These are phyloP conservation scores for Hypoxylon sp. DNA, from an alignment of 2,329 filamentous ascomycete species.

Conservation along the genomic window DNA sequence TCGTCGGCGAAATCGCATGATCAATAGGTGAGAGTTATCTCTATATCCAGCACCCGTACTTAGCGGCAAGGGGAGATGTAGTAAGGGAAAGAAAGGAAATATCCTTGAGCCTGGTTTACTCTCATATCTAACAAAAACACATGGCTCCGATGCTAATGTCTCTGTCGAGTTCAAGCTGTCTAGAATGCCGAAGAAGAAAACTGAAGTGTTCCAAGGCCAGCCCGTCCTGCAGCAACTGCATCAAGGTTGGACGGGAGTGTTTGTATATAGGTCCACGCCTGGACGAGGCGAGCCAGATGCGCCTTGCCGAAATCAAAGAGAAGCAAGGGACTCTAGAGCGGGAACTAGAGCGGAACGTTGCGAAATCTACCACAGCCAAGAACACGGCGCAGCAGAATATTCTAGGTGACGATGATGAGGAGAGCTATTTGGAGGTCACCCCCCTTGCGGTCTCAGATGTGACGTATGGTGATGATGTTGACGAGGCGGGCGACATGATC, in stretches of 20 bases:
- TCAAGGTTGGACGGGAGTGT: conserved; percentile 61
- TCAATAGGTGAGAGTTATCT: conserved; percentile 63
- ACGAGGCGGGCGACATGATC: conserved; percentile 66
- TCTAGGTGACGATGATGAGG: conserved; percentile 63
- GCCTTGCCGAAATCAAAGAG: conserved; percentile 79
- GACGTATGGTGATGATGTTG: conserved; percentile 71
- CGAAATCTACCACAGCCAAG: conserved; percentile 51
- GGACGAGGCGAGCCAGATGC: conserved; percentile 74
- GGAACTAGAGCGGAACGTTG: conserved; percentile 73
- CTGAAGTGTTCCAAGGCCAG: conserved; percentile 76
- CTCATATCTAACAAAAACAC: background rate
- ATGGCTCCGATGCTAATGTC: conserved; percentile 30
- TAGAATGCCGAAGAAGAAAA: conserved; percentile 72
- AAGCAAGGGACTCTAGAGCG: conserved; percentile 76
- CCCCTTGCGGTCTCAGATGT: conserved; percentile 70
- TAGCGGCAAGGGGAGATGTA: background rate
- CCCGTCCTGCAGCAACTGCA: conserved; percentile 74
- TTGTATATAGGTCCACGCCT: conserved; percentile 72
- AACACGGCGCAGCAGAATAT: conserved; percentile 48
- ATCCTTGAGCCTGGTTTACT: background rate
- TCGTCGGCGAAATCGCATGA: conserved; percentile 69
- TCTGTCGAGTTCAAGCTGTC: conserved; percentile 30
- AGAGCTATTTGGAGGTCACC: conserved; percentile 67
- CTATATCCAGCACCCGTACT: background rate
- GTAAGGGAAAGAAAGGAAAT: conserved; percentile 1